Percentiles rank a stretch among this genome's conserved stretches.
Evolutionary conservation across 768 basidiomycete species (phyloP).

Genomic region (Termitomyces sp.): DNA sequence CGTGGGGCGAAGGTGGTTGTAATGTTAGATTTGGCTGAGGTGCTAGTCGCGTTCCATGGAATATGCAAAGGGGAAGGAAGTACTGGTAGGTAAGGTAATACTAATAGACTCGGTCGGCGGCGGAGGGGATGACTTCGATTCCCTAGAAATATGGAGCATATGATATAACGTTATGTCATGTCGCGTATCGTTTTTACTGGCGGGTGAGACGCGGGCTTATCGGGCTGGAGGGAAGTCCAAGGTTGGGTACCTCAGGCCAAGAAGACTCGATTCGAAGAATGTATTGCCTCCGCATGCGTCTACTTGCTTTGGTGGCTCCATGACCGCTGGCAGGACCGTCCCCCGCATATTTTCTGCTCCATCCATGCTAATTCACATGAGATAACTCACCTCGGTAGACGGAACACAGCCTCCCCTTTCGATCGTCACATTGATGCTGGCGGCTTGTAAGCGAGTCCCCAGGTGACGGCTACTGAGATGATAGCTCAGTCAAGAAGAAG

Average conservation of each 20-base stretch:
- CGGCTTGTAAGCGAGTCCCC: background rate
- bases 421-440: background rate
- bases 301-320: too few relatives aligned
- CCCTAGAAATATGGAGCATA: background rate
- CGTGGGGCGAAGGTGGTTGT: background rate
- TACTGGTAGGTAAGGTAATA: too few relatives aligned
- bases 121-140: background rate
- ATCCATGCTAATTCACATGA: too few relatives aligned
- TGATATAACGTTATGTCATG: background rate
- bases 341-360: too few relatives aligned
- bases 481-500: background rate
- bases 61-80: background rate
- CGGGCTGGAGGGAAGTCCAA: background rate
- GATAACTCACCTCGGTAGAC: slow-evolving; percentile 5
- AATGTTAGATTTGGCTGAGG: too few relatives aligned
- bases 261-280: background rate
- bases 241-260: background rate
- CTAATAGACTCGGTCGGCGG: background rate
- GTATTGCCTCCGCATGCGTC: too few relatives aligned
- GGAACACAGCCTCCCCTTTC: slow-evolving; percentile 4
- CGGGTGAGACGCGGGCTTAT: too few relatives aligned
- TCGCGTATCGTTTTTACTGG: background rate
- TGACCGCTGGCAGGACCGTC: too few relatives aligned
- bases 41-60: background rate
- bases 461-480: background rate